These are phyloP conservation scores for Chimonanthus praecox DNA, from an alignment of 164 flowering plant species.

Conservation along the genomic window DNA sequence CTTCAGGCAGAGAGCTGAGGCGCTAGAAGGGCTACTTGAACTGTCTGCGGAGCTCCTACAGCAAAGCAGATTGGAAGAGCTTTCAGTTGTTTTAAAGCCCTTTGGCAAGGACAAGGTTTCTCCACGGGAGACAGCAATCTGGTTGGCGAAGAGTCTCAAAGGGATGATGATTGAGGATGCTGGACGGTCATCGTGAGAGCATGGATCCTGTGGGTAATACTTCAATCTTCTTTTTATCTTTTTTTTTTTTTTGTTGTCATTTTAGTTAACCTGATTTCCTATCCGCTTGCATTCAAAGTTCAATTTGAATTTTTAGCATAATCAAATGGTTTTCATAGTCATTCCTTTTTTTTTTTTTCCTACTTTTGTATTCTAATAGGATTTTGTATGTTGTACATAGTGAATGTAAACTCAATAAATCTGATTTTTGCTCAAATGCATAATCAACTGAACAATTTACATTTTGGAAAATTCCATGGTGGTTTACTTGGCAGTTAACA, in stretches of 20 bases:
- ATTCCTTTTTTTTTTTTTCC: background rate
- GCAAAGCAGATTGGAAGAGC: conserved; percentile 80
- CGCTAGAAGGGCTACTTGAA: conserved; percentile 89
- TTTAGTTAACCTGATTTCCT: background rate
- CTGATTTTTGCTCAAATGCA: background rate
- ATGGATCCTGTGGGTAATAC: conserved; percentile 17
- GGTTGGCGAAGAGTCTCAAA: conserved; percentile 96
- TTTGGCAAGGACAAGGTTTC: conserved; percentile 94
- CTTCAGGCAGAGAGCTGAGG: conserved; percentile 93
- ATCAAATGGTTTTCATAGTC: background rate
- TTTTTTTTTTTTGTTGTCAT: background rate
- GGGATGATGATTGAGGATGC: conserved; percentile 91
- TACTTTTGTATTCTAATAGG: conserved; percentile 9
- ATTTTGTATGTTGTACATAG: conserved; percentile 16
- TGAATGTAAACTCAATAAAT: conserved; percentile 10
- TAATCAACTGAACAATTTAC: background rate
- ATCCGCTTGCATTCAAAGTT: conserved; percentile 4
- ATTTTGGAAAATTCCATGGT: too few species aligned
- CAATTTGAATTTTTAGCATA: conserved; percentile 14
- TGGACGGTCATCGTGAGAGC: conserved; percentile 37
- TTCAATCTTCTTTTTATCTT: background rate
- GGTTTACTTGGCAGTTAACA: too few species aligned
- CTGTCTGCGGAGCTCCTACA: conserved; percentile 90
- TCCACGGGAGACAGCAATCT: conserved; percentile 97
- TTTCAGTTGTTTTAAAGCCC: conserved; percentile 80